Base-by-base conservation (phyloP, 106 monocot species). In the Triglochin maritima region DNA sequence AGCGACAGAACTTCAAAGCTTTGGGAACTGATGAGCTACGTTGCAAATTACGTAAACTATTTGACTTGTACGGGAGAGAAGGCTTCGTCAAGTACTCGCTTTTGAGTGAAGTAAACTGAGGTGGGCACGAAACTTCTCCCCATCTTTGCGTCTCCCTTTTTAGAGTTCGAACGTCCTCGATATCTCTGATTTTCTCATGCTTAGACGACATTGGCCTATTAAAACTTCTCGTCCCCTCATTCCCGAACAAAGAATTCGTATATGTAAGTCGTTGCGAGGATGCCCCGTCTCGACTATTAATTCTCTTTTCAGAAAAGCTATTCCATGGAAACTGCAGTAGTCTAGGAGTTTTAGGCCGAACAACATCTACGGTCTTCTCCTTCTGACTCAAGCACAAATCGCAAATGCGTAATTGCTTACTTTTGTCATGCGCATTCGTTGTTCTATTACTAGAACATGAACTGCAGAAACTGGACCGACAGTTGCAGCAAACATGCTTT, bases 401-500 rank as follows among this genome's bases (percentile, higher is more conserved):
- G 56, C 94, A 94, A 53, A 94, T 86, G 14, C 94, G 86, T 68
- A 56, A 71, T 44, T 61, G 75, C 67, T 76, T 86, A 64, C 6
- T 67, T 61, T 68, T 78, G 43, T 79, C 72, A 47, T 81, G 84
- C 56, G 86, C 86, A 67, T 77, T 84, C 17, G 48, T 29, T 48
- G 73, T 66, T 65, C 83, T 94, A 4, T 79, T 87, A 50, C 79
- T 78, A 16, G 84, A 90, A 61, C 94, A 94, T 6, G 87, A 80
- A 81, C 83, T 78, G 65, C 94, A 94, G 62, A 84, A 85, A 17
- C 74, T 63, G 55, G 44, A 76, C 8, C 85, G 79, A 74, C 94
- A 94, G 57, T 85, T 81, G 58, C 87, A 94, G 76, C 94, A 94
- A 54, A 83, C 79, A 66, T 94, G 94, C 43, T 76, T 87, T 77